Conservation (phyloP, 163 green algal species). For the Prototheca stagnorum region DNA sequence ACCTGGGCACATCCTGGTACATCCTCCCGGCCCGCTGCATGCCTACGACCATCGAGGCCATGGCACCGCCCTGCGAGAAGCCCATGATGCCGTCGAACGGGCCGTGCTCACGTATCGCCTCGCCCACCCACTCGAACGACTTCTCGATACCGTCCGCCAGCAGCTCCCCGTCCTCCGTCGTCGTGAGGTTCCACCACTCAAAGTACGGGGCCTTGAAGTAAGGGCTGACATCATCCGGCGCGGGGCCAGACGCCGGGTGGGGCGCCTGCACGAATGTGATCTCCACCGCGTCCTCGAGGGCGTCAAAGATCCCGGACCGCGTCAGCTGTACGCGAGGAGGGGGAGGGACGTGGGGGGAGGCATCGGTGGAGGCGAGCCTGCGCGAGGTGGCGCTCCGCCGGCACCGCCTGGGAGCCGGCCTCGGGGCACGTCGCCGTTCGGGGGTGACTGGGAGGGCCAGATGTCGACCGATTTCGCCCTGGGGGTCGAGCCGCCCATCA, state of each 20-base stretch:
- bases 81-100: constrained; percentile 22
- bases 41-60: constrained; percentile 26
- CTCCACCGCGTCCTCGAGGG: no score
- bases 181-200: constrained; percentile 23
- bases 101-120: constrained; percentile 3
- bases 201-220: constrained; percentile 39
- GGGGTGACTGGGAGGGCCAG: no score
- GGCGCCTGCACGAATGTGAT: constrained; percentile 39
- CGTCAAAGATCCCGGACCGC: not conserved
- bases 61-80: constrained; percentile 27
- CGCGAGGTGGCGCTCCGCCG: not conserved
- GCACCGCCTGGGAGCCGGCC: no score
- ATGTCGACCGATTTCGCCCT: no score
- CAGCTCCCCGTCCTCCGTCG: constrained; percentile 6
- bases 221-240: constrained; percentile 37
- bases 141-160: constrained; percentile 20
- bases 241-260: constrained; percentile 30
- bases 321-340: constrained; percentile 6
- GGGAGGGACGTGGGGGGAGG: not conserved
- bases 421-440: no score
- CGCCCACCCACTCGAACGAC: constrained; percentile 1
- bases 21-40: constrained; percentile 27
- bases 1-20: constrained; percentile 15
- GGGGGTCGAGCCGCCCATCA: no score
- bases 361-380: not conserved